Base-by-base conservation (phyloP, 1,139 yeast species). In the Lodderomyces margitis region DNA sequence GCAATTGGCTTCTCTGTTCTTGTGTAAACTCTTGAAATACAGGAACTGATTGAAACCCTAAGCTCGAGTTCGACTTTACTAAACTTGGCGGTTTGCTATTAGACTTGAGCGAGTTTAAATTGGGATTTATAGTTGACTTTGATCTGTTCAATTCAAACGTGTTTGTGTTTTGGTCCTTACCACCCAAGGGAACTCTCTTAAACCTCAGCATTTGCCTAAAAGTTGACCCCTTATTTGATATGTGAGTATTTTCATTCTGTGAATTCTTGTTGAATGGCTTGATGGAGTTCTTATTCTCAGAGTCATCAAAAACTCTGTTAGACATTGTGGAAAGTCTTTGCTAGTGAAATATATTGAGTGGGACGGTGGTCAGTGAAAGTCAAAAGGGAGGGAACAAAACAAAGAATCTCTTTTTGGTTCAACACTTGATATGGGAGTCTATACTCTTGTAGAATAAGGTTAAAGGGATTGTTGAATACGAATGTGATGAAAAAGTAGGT, bases 111-210 rank as follows among this genome's bases (percentile, higher is more conserved):
- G 15, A 24, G 10, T 5, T 28, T 34, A 28, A 12, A 8, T 28
- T 41, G 7, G 42, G 10, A 24, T 43, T 53, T 23, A 66, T 45
- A 15, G 61, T 53, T 10, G 72, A 57, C 39, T 65, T 62, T 2
- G 75, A 68, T 44, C 74, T 56, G 39, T 57, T 62, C 45, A 70
- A 57, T 3, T 55, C 39, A 1, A 68, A 64, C n/a, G 57, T 40
- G 25, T 48, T 47, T 21, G 51, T 51, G 51, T 75, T 75, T 41
- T 61, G 68, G 51, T 71, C 74, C 50, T 75, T 75, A 2, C 79
- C 79, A 3, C 78, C 78, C 44, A 75, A 62, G 0, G 81, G 80
- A 1, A 74, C 61, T 49, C 80, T 27, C 30, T 36, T 34, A 6
- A 40, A 40, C 14, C 36, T 43, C 32, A 25, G 32, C 27, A 34